phyloP scores from a whole-genome alignment of 306 rosid genomes.

The Rosa rugosa region DNA sequence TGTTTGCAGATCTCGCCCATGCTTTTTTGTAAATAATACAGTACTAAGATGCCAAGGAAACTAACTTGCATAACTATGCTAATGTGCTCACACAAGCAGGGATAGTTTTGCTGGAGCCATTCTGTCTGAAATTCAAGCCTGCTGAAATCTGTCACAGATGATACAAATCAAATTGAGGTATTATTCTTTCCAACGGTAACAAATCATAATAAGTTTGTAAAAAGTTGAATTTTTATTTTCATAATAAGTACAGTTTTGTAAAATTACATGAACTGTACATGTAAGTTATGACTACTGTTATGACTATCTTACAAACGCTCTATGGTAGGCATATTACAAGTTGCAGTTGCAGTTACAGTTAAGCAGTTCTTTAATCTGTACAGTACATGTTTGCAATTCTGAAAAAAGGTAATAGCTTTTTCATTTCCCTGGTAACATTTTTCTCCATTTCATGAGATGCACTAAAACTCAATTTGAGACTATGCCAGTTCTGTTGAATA shows the following conservation, averaged over 20 bases:
- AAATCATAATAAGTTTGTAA: not conserved
- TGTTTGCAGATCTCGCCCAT: constrained; percentile 27
- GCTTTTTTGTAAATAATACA: constrained; percentile 33
- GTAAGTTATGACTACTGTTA: not conserved
- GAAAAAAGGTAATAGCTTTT: not conserved
- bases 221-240: not conserved
- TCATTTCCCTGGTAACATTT: not conserved
- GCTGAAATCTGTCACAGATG: constrained; percentile 37
- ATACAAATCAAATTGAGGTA: not conserved
- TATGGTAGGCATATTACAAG: not conserved
- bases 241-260: not conserved
- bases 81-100: constrained; percentile 72
- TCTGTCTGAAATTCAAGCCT: constrained; percentile 27
- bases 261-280: not conserved
- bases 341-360: not conserved
- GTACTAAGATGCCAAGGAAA: constrained; percentile 39
- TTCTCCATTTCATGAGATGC: not conserved
- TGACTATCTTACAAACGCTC: not conserved
- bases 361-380: not conserved
- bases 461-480: not conserved
- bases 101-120: constrained; percentile 54
- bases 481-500: not conserved
- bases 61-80: constrained; percentile 53
- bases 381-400: not conserved
- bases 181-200: not conserved